These are phyloP conservation scores for Alternaria triticimaculans DNA, from an alignment of 2,329 filamentous ascomycete species.

Conservation along the genomic window DNA sequence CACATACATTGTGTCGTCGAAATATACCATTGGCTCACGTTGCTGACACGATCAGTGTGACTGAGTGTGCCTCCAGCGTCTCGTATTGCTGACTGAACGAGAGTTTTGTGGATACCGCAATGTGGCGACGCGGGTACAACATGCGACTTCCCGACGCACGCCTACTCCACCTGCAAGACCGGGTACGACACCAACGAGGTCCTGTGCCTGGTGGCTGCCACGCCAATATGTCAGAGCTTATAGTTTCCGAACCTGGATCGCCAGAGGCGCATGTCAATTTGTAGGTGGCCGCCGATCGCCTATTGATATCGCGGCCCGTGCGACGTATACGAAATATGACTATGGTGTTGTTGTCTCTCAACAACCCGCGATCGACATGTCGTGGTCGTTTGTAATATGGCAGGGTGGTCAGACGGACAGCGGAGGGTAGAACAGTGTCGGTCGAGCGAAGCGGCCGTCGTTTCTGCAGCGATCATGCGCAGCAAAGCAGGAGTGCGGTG, in stretches of 20 bases:
- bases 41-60: background rate
- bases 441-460: conserved; percentile 5
- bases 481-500: background rate
- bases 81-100: background rate
- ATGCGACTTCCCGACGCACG: background rate
- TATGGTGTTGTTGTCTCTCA: background rate
- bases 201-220: conserved; percentile 2
- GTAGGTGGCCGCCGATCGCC: background rate
- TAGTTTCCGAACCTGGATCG: background rate
- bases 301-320: background rate
- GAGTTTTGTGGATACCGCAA: background rate
- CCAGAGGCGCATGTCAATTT: conserved; percentile 8
- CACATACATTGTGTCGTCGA: background rate
- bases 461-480: conserved; percentile 8
- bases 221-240: background rate
- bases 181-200: background rate
- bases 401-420: conserved; percentile 1
- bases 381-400: conserved; percentile 1
- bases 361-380: conserved; percentile 1
- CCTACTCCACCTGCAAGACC: background rate
- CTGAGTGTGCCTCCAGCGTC: background rate
- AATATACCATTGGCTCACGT: background rate
- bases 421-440: background rate
- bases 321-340: background rate
- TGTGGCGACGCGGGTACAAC: background rate